Conservation (phyloP, 31 red algal species). For the Odonthalia washingtoniensis region DNA sequence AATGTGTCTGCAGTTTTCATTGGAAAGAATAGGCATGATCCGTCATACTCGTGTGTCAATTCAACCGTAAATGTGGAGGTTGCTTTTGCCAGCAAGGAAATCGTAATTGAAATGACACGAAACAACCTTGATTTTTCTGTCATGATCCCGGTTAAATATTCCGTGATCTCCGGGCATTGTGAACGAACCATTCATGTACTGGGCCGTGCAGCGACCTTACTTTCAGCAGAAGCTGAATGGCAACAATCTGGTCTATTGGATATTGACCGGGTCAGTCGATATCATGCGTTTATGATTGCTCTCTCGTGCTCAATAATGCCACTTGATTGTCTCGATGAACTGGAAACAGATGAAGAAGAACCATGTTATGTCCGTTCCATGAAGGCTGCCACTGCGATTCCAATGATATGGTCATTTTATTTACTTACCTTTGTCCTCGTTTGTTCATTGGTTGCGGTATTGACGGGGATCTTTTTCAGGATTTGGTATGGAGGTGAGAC, state of each 20-base stretch:
- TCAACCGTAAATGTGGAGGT: neutral
- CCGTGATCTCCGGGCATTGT: neutral
- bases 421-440: neutral
- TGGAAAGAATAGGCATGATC: neutral
- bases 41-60: neutral
- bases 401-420: neutral
- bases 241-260: neutral
- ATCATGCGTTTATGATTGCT: neutral
- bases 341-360: neutral
- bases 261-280: neutral
- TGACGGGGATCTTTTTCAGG: neutral
- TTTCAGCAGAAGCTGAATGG: neutral
- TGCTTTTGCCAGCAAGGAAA: neutral
- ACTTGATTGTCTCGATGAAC: neutral
- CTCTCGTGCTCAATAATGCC: neutral
- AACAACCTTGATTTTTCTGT: neutral
- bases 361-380: neutral
- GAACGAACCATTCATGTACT: neutral
- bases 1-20: neutral
- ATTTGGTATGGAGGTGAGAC: neutral
- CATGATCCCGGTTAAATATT: neutral
- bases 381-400: neutral
- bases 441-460: neutral
- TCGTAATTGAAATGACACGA: neutral
- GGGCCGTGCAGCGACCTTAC: neutral